A percentile compares a stretch with the other conserved stretches of the same genome.
These are phyloP conservation scores for Coemansia sp. DNA, from an alignment of 192 early-diverging fungal species.

Conservation along the genomic window DNA sequence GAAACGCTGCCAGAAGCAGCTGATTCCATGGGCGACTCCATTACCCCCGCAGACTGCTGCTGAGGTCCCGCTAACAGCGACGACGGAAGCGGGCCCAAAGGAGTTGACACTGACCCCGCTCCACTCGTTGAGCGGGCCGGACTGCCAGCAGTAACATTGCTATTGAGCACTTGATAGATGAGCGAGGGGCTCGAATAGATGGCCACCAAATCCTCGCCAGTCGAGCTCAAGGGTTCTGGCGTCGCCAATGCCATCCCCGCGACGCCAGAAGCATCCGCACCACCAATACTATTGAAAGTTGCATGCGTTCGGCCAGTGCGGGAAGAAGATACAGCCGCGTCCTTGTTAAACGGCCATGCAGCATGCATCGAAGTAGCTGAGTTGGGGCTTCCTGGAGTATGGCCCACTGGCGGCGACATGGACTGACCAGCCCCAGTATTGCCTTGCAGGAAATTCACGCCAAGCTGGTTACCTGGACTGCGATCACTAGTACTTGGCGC, in stretches of 20 bases:
- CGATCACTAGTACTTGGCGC: slow-evolving; percentile 7
- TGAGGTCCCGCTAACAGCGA: not conserved
- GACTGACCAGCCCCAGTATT: slow-evolving; percentile 1
- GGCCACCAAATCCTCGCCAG: slow-evolving; percentile 39
- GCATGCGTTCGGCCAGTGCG: not conserved
- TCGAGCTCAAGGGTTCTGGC: slow-evolving; percentile 5
- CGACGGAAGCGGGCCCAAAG: slow-evolving; percentile 4
- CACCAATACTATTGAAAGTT: not conserved
- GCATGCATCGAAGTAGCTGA: slow-evolving; percentile 25
- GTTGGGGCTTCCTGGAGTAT: slow-evolving; percentile 33
- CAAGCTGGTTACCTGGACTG: slow-evolving; percentile 6
- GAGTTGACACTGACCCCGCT: not conserved
- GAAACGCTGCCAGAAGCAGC: slow-evolving; percentile 14
- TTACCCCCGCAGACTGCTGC: not conserved
- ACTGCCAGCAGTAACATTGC: not conserved
- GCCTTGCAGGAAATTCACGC: not conserved
- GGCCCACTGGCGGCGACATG: not conserved
- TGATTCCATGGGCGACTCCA: slow-evolving; percentile 32
- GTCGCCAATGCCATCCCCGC: slow-evolving; percentile 1
- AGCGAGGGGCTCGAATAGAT: slow-evolving; percentile 39
- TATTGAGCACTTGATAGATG: slow-evolving; percentile 40
- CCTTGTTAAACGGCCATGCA: slow-evolving; percentile 53
- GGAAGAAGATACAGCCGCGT: not conserved
- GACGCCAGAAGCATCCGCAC: not conserved
- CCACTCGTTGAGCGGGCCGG: not conserved